These are phyloP conservation scores for Hypomyces perniciosus DNA, from an alignment of 2,329 filamentous ascomycete species.

Conservation along the genomic window DNA sequence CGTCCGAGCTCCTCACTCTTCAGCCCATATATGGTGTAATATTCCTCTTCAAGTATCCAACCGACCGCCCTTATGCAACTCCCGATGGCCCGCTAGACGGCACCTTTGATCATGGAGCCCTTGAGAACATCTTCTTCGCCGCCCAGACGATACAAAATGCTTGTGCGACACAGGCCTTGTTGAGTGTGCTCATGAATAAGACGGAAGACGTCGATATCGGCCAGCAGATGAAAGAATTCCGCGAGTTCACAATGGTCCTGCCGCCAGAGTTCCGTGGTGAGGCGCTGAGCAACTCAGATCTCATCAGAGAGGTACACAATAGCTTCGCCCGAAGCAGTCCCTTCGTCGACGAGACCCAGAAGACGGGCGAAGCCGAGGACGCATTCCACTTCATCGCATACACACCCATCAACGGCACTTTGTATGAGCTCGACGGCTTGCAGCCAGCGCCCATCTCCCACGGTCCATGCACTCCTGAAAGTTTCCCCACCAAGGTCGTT, in stretches of 20 bases:
- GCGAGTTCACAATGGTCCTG: conserved; percentile 80
- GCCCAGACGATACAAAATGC: conserved; percentile 98
- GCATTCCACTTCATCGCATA: conserved; percentile 98
- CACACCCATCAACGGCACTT: conserved; percentile 66
- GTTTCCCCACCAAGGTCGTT: conserved; percentile 76
- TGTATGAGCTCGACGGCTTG: conserved; percentile 94
- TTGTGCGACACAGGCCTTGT: conserved; percentile 90
- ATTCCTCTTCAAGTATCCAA: conserved; percentile 97
- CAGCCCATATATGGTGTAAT: conserved; percentile 90
- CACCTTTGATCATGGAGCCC: conserved; percentile 67
- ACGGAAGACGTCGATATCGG: conserved; percentile 66
- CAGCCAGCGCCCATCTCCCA: conserved; percentile 90
- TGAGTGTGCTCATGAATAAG: conserved; percentile 89
- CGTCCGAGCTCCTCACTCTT: conserved; percentile 62
- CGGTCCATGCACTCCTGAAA: conserved; percentile 61
- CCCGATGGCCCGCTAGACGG: conserved; percentile 70
- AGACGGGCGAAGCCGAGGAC: conserved; percentile 66
- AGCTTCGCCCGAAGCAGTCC: conserved; percentile 83
- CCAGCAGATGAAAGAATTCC: conserved; percentile 65
- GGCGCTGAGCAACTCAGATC: conserved; percentile 56
- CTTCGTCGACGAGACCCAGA: conserved; percentile 84
- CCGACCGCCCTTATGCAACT: conserved; percentile 55
- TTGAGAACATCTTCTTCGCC: conserved; percentile 83
- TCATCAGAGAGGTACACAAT: conserved; percentile 78
- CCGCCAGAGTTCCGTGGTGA: conserved; percentile 65